phyloP scores from a whole-genome alignment of 441 rosid genomes.

The Melastoma candidum region DNA sequence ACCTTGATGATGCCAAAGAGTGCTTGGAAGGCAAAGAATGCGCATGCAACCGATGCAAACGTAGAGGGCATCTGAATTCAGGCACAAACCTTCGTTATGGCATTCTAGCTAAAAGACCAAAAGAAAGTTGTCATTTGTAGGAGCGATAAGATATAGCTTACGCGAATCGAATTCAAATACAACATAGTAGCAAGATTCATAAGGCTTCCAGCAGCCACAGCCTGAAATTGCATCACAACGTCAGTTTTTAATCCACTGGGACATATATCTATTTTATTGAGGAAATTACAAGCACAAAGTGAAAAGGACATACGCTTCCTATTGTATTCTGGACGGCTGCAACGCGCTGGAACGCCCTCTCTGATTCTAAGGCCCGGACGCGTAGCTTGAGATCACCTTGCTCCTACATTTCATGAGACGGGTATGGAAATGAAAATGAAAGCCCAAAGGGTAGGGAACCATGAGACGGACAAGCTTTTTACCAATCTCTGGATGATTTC shows the following conservation, averaged over 20 bases:
- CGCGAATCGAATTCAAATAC: conserved; percentile 74
- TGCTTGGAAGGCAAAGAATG: conserved; percentile 76
- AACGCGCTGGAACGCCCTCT: conserved; percentile 96
- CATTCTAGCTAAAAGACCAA: conserved; percentile 1
- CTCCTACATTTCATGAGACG: conserved; percentile 40
- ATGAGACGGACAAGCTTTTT: conserved; percentile 13
- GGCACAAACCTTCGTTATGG: conserved; percentile 11
- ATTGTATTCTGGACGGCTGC: conserved; percentile 90
- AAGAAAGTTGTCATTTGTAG: conserved; percentile 1
- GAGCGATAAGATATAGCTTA: conserved; percentile 26
- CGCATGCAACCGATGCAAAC: conserved; percentile 54
- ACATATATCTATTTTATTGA: no score
- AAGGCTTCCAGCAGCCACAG: conserved; percentile 91
- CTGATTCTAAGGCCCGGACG: conserved; percentile 87
- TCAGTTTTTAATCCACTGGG: no score
- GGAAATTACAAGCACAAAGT: background rate
- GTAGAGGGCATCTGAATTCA: conserved; percentile 62
- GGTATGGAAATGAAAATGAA: no score
- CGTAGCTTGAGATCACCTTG: conserved; percentile 99
- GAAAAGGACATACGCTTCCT: conserved; percentile 23
- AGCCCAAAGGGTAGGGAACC: conserved; percentile 4
- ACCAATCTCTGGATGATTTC: conserved; percentile 82
- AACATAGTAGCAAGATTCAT: conserved; percentile 88
- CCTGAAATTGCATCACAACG: conserved; percentile 26
- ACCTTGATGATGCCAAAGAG: conserved; percentile 75